Percentiles rank a stretch among this genome's conserved stretches.
Evolutionary conservation across 2,329 filamentous ascomycete species (phyloP).

Genomic region (Aspergillus aculeatinus): DNA sequence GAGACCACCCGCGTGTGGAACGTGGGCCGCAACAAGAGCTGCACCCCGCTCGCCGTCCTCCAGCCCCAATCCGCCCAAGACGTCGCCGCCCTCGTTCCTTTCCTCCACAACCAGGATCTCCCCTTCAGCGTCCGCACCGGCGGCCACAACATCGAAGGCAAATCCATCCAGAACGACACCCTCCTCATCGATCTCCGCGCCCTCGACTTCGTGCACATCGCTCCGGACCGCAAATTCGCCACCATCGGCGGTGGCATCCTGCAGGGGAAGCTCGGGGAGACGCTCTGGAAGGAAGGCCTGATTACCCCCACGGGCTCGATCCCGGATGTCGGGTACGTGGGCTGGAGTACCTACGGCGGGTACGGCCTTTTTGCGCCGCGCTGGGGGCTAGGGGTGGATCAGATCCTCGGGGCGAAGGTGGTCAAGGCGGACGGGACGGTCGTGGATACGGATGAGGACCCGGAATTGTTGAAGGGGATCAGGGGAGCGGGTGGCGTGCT

Average conservation of each 20-base stretch:
- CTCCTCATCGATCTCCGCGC: constrained; percentile 19
- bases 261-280: constrained; percentile 5
- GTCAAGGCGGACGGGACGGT: constrained; percentile 16
- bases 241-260: constrained; percentile 17
- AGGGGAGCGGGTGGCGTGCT: constrained; percentile 21
- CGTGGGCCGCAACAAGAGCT: not conserved
- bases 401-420: constrained; percentile 32
- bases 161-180: constrained; percentile 3
- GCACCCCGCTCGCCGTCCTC: constrained; percentile 11
- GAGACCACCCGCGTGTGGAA: constrained; percentile 5
- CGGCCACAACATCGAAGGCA: constrained; percentile 20
- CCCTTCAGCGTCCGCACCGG: constrained; percentile 20
- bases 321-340: constrained; percentile 32
- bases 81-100: constrained; percentile 11
- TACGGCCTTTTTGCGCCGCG: constrained; percentile 32
- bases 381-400: constrained; percentile 39
- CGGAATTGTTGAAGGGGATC: constrained; percentile 14
- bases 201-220: constrained; percentile 11
- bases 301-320: constrained; percentile 16
- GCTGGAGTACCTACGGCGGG: constrained; percentile 39
- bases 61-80: constrained; percentile 13
- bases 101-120: constrained; percentile 2
- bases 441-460: constrained; percentile 10
- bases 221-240: constrained; percentile 8
- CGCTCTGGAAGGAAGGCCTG: constrained; percentile 12